Percentiles rank a stretch among this genome's conserved stretches.
Conservation (phyloP, 2,329 filamentous ascomycete species). For the Trichoderma oligosporum region DNA sequence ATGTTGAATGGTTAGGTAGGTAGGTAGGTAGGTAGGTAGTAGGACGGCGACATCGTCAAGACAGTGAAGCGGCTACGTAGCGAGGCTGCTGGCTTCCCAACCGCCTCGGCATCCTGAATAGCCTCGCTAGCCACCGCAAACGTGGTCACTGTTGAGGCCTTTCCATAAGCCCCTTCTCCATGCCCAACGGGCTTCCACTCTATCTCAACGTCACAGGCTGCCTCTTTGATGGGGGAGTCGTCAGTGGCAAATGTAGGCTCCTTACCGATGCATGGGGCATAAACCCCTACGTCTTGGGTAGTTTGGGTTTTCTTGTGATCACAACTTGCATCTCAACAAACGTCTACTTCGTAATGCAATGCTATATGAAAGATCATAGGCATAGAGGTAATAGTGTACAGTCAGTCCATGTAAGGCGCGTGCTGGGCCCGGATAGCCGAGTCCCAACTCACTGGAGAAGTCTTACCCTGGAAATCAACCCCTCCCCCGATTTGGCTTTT, state of each 20-base stretch:
- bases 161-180: background rate
- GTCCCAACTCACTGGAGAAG: slow-evolving; percentile 8
- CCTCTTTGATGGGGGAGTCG: slow-evolving; percentile 3
- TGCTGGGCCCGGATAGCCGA: slow-evolving; percentile 11
- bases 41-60: background rate
- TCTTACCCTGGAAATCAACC: slow-evolving; percentile 3
- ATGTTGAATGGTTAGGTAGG: no score
- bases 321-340: slow-evolving; percentile 7
- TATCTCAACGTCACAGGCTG: slow-evolving; percentile 9
- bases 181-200: background rate
- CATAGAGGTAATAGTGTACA: background rate
- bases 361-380: no score
- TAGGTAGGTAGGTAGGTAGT: no score
- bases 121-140: background rate
- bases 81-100: background rate
- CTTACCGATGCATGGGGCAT: slow-evolving; percentile 8
- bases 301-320: background rate
- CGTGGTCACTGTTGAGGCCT: background rate
- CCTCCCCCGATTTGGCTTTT: background rate
- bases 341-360: no score
- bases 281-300: background rate
- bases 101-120: background rate
- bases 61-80: slow-evolving; percentile 13
- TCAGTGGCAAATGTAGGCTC: slow-evolving; percentile 14
- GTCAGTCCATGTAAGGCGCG: slow-evolving; percentile 1